phyloP scores from a whole-genome alignment of 163 green algal species.

The Volvox carteri region DNA sequence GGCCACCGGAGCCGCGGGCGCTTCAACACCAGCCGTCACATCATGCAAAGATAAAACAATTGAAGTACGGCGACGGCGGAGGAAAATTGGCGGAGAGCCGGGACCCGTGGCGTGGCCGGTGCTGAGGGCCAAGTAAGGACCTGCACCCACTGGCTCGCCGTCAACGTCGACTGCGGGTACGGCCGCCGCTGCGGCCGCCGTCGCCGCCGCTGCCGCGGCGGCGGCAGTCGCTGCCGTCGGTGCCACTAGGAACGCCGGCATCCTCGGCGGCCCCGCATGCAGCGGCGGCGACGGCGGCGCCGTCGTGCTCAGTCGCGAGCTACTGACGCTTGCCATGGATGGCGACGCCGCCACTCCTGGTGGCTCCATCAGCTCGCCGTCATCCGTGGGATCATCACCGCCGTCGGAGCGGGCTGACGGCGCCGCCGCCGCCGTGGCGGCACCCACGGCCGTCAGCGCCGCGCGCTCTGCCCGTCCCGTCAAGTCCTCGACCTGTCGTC shows the following conservation, averaged over 20 bases:
- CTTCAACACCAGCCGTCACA: not conserved
- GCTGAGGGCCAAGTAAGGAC: not conserved
- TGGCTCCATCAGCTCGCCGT: not conserved
- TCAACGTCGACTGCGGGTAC: not conserved
- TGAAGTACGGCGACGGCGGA: constrained; percentile 6
- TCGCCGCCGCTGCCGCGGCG: not conserved
- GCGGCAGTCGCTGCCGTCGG: not conserved
- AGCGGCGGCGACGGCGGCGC: not conserved
- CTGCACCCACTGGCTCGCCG: not conserved
- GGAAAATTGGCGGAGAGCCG: not conserved
- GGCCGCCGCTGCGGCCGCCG: not conserved
- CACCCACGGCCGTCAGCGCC: constrained; percentile 10
- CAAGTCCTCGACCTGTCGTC: constrained; percentile 23
- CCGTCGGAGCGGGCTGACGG: not conserved
- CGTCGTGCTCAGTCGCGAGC: not conserved
- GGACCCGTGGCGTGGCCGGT: not conserved
- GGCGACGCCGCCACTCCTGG: not conserved
- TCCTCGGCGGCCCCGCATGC: not conserved
- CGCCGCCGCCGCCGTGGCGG: constrained; percentile 13
- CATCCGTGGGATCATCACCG: not conserved
- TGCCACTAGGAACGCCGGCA: constrained; percentile 11
- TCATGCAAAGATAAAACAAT: not conserved
- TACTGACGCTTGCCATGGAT: not conserved
- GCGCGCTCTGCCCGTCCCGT: not conserved
- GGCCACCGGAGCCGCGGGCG: not conserved